Base-by-base conservation (phyloP, 768 basidiomycete genomes). In the Mycena galopus region DNA sequence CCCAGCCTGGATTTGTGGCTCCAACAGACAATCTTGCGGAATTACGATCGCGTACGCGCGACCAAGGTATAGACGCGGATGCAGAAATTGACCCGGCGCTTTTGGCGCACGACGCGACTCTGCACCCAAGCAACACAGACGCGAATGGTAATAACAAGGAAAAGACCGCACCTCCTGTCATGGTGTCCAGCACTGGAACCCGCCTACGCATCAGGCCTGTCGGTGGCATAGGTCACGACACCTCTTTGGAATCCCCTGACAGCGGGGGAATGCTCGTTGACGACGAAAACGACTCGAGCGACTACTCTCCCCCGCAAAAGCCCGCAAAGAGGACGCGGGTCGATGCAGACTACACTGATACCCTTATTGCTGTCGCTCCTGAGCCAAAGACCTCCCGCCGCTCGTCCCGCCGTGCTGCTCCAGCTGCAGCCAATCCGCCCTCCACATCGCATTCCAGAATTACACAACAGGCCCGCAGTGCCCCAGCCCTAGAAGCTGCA, bases 181-280 rank as follows among this genome's bases (percentile, higher is more conserved):
- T 88, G 32, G 85, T 88, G 16, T 84, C 87, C 0, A 84, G 84
- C 58, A 84, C 83, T n/a, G 88, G 88, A 14, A 82, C 87, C 32
- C 82, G 86, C 27, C 76, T 88, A 53, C 85, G 88, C 67, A 82
- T 88, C 66, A 88, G 88, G 69, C 86, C 88, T 0, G 85, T 87
- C 37, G 78, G 79, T 27, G 58, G 65, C 37, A 42, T 62, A 25
- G 63, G 47, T 30, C 35, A 39, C 6, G 39, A 39, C 39, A 10
- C 39, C 17, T 39, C 17, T 39, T 7, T 37, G 35, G 35, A 37
- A 6, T 69, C 63, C 25, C 62, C 67, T 4, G 73, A 73, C 39
- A 71, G 69, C 57, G 56, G n/a, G 5, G 67, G 67, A 21, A 69
- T 69, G 51, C 68, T 61, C 21, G 61, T 58, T 19, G 69, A 71